phyloP scores from a whole-genome alignment of 2,329 filamentous ascomycete genomes.

The Aureobasidium sp. region DNA sequence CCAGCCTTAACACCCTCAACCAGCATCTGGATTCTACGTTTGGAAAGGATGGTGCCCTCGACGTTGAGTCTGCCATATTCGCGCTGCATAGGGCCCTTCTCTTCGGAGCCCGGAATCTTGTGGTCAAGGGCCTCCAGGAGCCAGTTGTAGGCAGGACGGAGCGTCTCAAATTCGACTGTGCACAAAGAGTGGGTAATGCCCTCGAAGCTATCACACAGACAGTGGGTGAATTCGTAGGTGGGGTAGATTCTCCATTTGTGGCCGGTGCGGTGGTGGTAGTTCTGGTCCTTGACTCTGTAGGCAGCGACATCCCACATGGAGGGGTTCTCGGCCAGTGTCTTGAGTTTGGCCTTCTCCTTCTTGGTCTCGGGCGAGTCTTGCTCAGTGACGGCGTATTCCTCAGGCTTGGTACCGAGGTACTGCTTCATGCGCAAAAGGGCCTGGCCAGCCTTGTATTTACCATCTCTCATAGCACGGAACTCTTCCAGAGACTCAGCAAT shows the following conservation, averaged over 20 bases:
- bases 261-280: conserved; percentile 70
- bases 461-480: conserved; percentile 85
- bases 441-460: conserved; percentile 77
- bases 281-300: conserved; percentile 72
- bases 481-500: conserved; percentile 71
- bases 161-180: conserved; percentile 84
- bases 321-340: conserved; percentile 61
- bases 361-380: conserved; percentile 27
- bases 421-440: conserved; percentile 93
- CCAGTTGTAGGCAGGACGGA: conserved; percentile 84
- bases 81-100: conserved; percentile 71
- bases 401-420: conserved; percentile 49
- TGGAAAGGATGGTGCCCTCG: conserved; percentile 77
- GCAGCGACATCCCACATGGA: conserved; percentile 96
- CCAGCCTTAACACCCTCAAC: conserved; percentile 54
- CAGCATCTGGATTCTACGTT: conserved; percentile 73
- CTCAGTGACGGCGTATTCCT: conserved; percentile 28
- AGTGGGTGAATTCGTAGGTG: conserved; percentile 83
- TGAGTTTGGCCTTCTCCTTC: conserved; percentile 29
- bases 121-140: conserved; percentile 74
- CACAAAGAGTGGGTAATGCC: conserved; percentile 86
- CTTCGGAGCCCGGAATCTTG: conserved; percentile 57
- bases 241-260: conserved; percentile 88
- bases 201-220: conserved; percentile 87
- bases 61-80: conserved; percentile 77